phyloP scores from a whole-genome alignment of 1,139 yeast genomes.

The Candida pseudoviswanathii region DNA sequence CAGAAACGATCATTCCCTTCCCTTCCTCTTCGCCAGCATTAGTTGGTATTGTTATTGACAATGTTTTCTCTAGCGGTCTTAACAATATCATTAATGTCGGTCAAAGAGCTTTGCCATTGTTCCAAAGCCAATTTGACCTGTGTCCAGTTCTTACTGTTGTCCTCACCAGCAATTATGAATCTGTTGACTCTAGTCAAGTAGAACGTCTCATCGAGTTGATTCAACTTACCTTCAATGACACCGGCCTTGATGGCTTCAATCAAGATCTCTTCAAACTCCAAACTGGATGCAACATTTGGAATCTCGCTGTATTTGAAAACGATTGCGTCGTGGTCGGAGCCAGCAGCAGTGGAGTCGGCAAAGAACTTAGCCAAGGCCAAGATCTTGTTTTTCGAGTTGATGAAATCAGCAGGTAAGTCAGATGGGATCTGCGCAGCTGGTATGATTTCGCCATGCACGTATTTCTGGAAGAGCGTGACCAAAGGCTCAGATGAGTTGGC shows the following conservation, averaged over 20 bases:
- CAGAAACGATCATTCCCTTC: neutral
- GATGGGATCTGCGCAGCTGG: constrained; percentile 14
- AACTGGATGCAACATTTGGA: constrained; percentile 33
- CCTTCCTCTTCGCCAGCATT: neutral
- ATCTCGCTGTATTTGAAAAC: constrained; percentile 41
- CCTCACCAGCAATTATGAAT: constrained; percentile 44
- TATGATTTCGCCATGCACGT: constrained; percentile 40
- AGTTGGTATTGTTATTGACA: constrained; percentile 27
- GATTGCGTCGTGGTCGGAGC: constrained; percentile 19
- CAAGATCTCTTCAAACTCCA: constrained; percentile 45
- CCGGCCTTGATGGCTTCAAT: constrained; percentile 48
- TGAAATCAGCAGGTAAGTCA: constrained; percentile 20
- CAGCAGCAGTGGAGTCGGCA: constrained; percentile 19
- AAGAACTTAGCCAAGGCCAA: constrained; percentile 47
- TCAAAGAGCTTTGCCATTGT: constrained; percentile 45
- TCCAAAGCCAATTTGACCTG: constrained; percentile 37
- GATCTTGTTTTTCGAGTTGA: constrained; percentile 41
- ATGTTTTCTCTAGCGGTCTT: constrained; percentile 48
- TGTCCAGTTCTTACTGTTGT: constrained; percentile 39
- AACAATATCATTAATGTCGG: constrained; percentile 46
- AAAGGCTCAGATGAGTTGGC: constrained; percentile 22
- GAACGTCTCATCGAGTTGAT: constrained; percentile 48
- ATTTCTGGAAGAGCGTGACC: constrained; percentile 34
- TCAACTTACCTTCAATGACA: constrained; percentile 50
- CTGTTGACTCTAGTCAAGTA: constrained; percentile 46